Base-by-base conservation (phyloP, 768 basidiomycete species). In the Mycena filopes region DNA sequence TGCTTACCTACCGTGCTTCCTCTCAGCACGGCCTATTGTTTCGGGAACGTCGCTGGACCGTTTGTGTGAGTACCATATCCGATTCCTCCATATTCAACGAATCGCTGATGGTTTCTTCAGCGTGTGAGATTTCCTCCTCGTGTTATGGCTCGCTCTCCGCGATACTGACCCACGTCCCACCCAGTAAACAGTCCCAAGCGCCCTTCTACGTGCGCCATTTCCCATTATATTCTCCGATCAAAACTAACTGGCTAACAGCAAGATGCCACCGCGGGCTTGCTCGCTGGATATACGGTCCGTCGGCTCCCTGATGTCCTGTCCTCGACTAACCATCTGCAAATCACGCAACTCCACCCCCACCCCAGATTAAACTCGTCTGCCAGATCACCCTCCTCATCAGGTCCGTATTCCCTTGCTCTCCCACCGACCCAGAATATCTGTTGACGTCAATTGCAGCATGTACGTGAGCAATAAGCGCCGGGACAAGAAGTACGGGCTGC, bases 41-140 rank as follows among this genome's bases (percentile, higher is more conserved):
- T 69, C 46, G 68, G 68, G 6, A 69, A 69, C 25, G 68, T 66
- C 43, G 68, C 68, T 11, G 68, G 68, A 20, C 68, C 68, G n/a
- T 69, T 69, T 42, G 68, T 69, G 66, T 67, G 46, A 15, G 59
- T 60, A n/a, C 5, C n/a, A n/a, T n/a, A n/a, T n/a, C n/a, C n/a
- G n/a, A n/a, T n/a, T n/a, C n/a, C n/a, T n/a, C n/a, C n/a, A n/a
- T n/a, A n/a, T n/a, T n/a, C n/a, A n/a, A n/a, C n/a, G n/a, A n/a
- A n/a, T n/a, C n/a, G n/a, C n/a, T n/a, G n/a, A n/a, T n/a, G n/a
- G n/a, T n/a, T n/a, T n/a, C n/a, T n/a, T n/a, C 49, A 65, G 63
- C 13, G 65, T 66, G 60, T 61, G 38, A 29, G 60, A 18, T n/a
- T n/a, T n/a, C n/a, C 25, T 11, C 36, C 4, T 36, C n/a, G n/a